These are phyloP conservation scores for Rhodotorula sp. DNA, from an alignment of 1,284 basidiomycete species.

Conservation along the genomic window DNA sequence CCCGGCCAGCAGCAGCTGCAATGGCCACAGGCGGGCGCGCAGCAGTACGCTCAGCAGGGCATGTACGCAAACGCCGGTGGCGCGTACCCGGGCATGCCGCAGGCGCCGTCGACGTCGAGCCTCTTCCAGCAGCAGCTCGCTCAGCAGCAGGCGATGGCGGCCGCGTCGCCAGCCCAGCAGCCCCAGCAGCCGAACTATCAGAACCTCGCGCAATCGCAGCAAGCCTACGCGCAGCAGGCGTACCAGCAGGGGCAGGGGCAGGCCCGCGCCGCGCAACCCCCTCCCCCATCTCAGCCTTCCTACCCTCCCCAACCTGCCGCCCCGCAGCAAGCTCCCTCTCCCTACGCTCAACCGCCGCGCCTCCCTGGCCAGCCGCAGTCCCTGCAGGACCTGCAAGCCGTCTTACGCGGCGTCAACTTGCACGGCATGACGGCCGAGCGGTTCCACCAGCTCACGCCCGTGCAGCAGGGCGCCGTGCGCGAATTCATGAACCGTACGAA, in stretches of 20 bases:
- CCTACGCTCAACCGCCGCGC: neutral
- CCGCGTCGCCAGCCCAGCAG: neutral
- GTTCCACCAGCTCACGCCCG: constrained; percentile 13
- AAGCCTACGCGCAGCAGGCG: constrained; percentile 1
- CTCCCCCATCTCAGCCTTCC: neutral
- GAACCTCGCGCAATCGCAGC: constrained; percentile 10
- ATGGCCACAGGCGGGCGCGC: no score
- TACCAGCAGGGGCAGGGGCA: neutral
- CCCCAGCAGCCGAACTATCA: constrained; percentile 1
- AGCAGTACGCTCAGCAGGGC: neutral
- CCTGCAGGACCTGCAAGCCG: constrained; percentile 2
- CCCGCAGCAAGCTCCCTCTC: neutral
- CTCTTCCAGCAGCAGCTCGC: constrained; percentile 36
- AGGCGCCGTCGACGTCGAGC: constrained; percentile 7
- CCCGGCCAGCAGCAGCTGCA: neutral
- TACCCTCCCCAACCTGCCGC: neutral
- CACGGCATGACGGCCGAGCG: constrained; percentile 28
- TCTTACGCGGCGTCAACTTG: constrained; percentile 11
- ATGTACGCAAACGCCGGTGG: neutral
- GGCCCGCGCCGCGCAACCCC: neutral
- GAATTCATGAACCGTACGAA: constrained; percentile 19
- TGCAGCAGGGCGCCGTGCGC: constrained; percentile 29
- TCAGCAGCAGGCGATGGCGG: constrained; percentile 11
- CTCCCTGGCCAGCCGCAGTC: neutral
- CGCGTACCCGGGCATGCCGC: neutral